Evolutionary conservation across 2,329 filamentous ascomycete genomes (phyloP).

Genomic region (Davidsoniella virescens): DNA sequence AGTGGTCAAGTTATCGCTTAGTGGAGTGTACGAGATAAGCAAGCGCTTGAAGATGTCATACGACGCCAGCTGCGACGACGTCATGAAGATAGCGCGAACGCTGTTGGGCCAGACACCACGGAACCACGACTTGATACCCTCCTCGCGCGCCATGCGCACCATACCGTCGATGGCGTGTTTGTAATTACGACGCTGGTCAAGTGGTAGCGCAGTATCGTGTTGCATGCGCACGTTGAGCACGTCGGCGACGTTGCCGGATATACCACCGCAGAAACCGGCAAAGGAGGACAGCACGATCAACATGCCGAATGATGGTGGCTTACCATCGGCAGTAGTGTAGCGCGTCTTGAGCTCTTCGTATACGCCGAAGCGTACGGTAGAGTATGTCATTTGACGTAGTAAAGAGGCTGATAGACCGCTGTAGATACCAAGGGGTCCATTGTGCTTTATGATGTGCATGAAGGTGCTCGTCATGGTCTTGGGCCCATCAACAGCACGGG

Average conservation of each 20-base stretch:
- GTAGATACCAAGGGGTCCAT: conserved; percentile 73
- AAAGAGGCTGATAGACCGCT: conserved; percentile 83
- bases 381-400: conserved; percentile 88
- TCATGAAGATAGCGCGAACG: conserved; percentile 73
- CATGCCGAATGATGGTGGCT: conserved; percentile 50
- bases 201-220: conserved; percentile 66
- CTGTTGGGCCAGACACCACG: conserved; percentile 74
- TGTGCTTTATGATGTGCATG: conserved; percentile 56
- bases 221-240: conserved; percentile 98
- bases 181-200: conserved; percentile 67
- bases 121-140: conserved; percentile 63
- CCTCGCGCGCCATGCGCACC: conserved; percentile 69
- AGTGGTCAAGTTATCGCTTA: conserved; percentile 55
- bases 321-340: conserved; percentile 29
- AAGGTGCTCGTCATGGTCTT: conserved; percentile 78
- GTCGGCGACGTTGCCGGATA: conserved; percentile 87
- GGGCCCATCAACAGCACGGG: conserved; percentile 57
- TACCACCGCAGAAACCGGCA: conserved; percentile 75
- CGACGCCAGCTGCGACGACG: conserved; percentile 64
- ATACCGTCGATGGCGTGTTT: conserved; percentile 76
- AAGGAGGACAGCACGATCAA: conserved; percentile 68
- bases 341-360: conserved; percentile 83
- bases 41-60: conserved; percentile 70
- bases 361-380: conserved; percentile 86
- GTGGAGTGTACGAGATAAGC: conserved; percentile 47